phyloP scores from a whole-genome alignment of 1,284 basidiomycete species.

The Heterobasidion irregulare region DNA sequence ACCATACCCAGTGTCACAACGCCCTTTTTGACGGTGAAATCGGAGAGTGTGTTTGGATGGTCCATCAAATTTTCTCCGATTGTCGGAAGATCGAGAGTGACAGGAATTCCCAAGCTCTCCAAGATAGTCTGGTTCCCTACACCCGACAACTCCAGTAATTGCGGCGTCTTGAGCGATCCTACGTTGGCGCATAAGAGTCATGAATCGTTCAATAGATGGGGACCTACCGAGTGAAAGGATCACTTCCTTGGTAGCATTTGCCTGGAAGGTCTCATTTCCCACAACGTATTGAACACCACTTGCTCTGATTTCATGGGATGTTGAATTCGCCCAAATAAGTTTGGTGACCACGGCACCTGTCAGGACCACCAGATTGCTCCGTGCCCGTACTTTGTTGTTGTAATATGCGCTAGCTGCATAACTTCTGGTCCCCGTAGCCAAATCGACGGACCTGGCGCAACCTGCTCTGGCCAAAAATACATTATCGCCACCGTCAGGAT shows the following conservation, averaged over 20 bases:
- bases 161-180: neutral
- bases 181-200: neutral
- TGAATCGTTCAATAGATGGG: neutral
- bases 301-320: conserved; percentile 1
- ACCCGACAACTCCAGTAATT: neutral
- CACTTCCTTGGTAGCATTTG: conserved; percentile 6
- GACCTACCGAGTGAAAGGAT: conserved; percentile 6
- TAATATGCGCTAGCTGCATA: conserved; percentile 11
- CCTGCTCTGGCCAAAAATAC: conserved; percentile 7
- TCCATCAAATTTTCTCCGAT: neutral
- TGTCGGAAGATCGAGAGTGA: neutral
- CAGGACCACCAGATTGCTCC: conserved; percentile 5
- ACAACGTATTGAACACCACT: conserved; percentile 8
- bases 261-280: conserved; percentile 2
- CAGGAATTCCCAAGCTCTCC: neutral
- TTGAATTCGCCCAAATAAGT: conserved; percentile 2
- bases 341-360: conserved; percentile 7
- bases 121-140: neutral
- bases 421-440: conserved; percentile 6
- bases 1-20: neutral
- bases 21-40: neutral
- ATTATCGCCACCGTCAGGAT: conserved; percentile 8
- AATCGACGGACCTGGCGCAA: conserved; percentile 8
- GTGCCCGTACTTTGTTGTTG: neutral
- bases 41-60: neutral